Percentiles rank a stretch among this genome's conserved stretches.
These are phyloP conservation scores for Viridothelium virens DNA, from an alignment of 495 filamentous ascomycete species.

Conservation along the genomic window DNA sequence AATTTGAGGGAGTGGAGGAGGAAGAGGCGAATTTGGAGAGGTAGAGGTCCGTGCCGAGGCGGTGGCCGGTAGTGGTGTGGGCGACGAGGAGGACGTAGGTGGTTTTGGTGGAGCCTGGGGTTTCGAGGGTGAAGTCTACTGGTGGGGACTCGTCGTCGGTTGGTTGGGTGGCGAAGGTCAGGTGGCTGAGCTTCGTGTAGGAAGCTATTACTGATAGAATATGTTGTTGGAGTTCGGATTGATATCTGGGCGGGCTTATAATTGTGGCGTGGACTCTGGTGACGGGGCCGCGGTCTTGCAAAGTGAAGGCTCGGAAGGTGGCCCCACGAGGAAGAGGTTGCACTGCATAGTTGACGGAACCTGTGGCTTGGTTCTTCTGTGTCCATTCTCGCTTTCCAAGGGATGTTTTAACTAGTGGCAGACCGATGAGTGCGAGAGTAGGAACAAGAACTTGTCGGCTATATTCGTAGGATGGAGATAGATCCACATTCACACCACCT, in stretches of 20 bases:
- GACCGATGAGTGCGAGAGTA: constrained; percentile 54
- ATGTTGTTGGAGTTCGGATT: constrained; percentile 2
- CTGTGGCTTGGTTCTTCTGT: constrained; percentile 40
- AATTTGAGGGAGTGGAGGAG: neutral
- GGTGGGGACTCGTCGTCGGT: neutral
- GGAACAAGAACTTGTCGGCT: constrained; percentile 67
- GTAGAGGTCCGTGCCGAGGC: constrained; percentile 54
- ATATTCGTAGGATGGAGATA: constrained; percentile 70
- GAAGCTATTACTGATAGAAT: neutral
- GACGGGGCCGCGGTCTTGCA: constrained; percentile 36
- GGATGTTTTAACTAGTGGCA: constrained; percentile 47
- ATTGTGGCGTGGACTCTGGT: constrained; percentile 56
- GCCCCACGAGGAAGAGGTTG: constrained; percentile 45
- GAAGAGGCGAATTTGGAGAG: neutral
- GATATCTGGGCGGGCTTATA: constrained; percentile 36
- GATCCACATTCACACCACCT: constrained; percentile 72
- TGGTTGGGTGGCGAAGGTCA: neutral
- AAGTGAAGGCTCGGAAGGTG: constrained; percentile 42
- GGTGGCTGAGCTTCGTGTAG: neutral
- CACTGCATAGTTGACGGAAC: constrained; percentile 53
- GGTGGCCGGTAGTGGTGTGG: constrained; percentile 51
- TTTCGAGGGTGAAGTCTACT: constrained; percentile 4
- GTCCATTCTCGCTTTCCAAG: constrained; percentile 63
- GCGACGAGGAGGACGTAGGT: constrained; percentile 70
- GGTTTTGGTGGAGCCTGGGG: constrained; percentile 37